These are phyloP conservation scores for Trichoderma erinaceum DNA, from an alignment of 495 filamentous ascomycete species.

Conservation along the genomic window DNA sequence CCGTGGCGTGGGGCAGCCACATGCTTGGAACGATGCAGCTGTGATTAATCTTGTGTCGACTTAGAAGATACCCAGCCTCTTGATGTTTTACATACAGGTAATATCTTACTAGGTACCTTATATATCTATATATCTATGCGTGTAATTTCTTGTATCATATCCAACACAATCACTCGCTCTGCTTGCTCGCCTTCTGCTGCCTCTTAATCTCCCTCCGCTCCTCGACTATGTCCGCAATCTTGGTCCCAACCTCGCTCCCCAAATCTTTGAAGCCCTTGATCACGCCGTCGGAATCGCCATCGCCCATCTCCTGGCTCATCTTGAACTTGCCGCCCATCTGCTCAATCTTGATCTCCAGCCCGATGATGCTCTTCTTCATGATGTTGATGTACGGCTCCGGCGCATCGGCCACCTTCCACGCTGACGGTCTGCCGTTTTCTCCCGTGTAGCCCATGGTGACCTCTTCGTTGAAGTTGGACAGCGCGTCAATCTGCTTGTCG, in stretches of 20 bases:
- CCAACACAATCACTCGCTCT: background rate
- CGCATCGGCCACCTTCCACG: slow-evolving; percentile 47
- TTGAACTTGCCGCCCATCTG: slow-evolving; percentile 50
- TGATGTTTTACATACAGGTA: background rate
- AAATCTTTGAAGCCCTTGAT: slow-evolving; percentile 44
- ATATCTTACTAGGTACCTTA: background rate
- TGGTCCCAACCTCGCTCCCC: slow-evolving; percentile 33
- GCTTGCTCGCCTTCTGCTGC: slow-evolving; percentile 4
- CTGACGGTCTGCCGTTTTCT: slow-evolving; percentile 26
- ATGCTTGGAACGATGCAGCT: background rate
- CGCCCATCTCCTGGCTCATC: slow-evolving; percentile 50
- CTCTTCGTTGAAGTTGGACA: slow-evolving; percentile 40
- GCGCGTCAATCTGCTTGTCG: slow-evolving; percentile 39
- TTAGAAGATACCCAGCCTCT: background rate
- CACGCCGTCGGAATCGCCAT: slow-evolving; percentile 43
- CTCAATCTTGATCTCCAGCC: slow-evolving; percentile 46
- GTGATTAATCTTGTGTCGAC: background rate
- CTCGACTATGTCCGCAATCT: slow-evolving; percentile 41
- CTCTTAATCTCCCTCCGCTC: slow-evolving; percentile 33
- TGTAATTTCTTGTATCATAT: too few relatives aligned
- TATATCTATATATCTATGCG: background rate
- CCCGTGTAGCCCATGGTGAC: slow-evolving; percentile 44
- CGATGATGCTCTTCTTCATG: slow-evolving; percentile 49
- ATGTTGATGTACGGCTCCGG: slow-evolving; percentile 42
- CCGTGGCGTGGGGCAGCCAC: background rate